Evolutionary conservation across 441 rosid genomes (phyloP).

Genomic region (Pelargonium australe): DNA sequence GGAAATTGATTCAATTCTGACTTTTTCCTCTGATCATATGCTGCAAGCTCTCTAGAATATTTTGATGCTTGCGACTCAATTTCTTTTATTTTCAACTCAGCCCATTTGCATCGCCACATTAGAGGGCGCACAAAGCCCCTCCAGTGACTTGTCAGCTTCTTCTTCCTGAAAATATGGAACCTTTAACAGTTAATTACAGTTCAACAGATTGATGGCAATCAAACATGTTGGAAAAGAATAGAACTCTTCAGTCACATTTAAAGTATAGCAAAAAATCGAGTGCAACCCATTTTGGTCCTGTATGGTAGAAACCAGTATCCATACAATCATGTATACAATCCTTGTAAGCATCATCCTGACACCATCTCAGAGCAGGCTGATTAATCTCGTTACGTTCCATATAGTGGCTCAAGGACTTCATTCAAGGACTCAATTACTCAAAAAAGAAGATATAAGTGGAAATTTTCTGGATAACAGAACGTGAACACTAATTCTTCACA

Average conservation of each 20-base stretch:
- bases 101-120: slow-evolving; percentile 94
- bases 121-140: slow-evolving; percentile 70
- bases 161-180: slow-evolving; percentile 48
- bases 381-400: not conserved
- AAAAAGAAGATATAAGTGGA: not conserved
- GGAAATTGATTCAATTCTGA: slow-evolving; percentile 36
- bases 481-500: not conserved
- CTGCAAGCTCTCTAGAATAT: slow-evolving; percentile 51
- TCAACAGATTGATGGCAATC: not conserved
- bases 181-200: slow-evolving; percentile 12
- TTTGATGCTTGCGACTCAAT: slow-evolving; percentile 54
- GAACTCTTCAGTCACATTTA: not conserved
- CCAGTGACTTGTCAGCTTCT: slow-evolving; percentile 82
- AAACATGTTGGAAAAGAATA: not conserved
- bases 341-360: not conserved
- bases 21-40: slow-evolving; percentile 43
- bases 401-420: not conserved
- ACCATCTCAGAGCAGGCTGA: no score
- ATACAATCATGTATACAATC: not conserved
- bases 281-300: not conserved
- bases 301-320: not conserved
- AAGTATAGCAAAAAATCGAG: not conserved
- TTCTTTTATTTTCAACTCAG: slow-evolving; percentile 67
- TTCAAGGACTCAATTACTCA: not conserved
- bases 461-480: not conserved